These are phyloP conservation scores for Phanerodontia chrysosporium DNA, from an alignment of 768 basidiomycete genomes.

Conservation along the genomic window DNA sequence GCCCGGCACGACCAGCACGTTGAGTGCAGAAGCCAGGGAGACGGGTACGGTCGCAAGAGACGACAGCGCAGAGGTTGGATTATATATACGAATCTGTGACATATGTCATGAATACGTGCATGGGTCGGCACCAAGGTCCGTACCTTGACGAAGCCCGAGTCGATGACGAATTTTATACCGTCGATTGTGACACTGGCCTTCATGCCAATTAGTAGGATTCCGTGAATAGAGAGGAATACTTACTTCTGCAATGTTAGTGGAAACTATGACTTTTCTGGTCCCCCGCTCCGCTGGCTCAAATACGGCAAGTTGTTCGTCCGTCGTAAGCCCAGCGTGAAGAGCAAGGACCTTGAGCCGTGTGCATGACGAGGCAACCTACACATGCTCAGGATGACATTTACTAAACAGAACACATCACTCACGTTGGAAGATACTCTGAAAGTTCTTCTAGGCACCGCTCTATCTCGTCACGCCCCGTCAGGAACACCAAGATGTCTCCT, in stretches of 20 bases:
- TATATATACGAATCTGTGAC: constrained; percentile 79
- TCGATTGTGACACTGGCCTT: constrained; percentile 97
- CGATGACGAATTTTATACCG: constrained; percentile 90
- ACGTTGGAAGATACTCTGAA: constrained; percentile 75
- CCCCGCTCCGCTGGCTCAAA: constrained; percentile 77
- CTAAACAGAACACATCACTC: constrained; percentile 15
- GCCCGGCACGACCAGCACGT: constrained; percentile 90
- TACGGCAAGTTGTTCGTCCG: constrained; percentile 81
- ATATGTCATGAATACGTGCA: neutral
- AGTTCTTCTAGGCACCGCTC: constrained; percentile 81
- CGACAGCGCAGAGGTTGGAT: constrained; percentile 81
- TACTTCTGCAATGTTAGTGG: constrained; percentile 96
- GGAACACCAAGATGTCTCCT: constrained; percentile 91
- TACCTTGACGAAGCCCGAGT: constrained; percentile 95
- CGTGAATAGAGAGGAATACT: neutral
- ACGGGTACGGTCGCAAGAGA: constrained; percentile 80
- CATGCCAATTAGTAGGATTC: neutral
- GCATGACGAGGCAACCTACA: constrained; percentile 50
- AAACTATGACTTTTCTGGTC: constrained; percentile 83
- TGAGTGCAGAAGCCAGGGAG: constrained; percentile 86
- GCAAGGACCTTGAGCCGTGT: constrained; percentile 63
- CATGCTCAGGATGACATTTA: neutral
- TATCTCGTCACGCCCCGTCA: constrained; percentile 96
- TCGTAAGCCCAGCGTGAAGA: constrained; percentile 85
- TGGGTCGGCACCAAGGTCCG: constrained; percentile 6